Evolutionary conservation across 495 filamentous ascomycete genomes (phyloP).

Genomic region (Pyrenopolyporus hunteri): DNA sequence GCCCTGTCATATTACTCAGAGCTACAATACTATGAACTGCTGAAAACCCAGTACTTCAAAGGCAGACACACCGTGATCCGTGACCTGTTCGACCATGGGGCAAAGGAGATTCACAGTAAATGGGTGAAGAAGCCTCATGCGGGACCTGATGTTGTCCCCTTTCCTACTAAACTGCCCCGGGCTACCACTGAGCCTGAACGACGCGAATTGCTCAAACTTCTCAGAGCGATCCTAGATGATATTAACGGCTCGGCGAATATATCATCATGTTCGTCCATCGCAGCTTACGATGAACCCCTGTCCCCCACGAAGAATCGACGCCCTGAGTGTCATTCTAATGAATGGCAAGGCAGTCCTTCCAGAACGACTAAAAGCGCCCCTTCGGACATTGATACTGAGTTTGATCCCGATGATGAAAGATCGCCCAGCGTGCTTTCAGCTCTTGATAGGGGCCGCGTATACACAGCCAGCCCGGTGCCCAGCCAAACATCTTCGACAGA

Average conservation of each 20-base stretch:
- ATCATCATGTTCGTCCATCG: constrained; percentile 15
- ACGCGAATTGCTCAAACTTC: constrained; percentile 13
- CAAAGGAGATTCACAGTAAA: constrained; percentile 35
- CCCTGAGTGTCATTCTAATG: constrained; percentile 23
- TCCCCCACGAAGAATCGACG: constrained; percentile 16
- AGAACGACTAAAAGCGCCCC: constrained; percentile 22
- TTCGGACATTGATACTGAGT: constrained; percentile 29
- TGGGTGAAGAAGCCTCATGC: constrained; percentile 40
- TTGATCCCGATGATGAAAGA: constrained; percentile 34
- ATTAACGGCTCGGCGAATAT: constrained; percentile 7
- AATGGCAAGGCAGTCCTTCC: constrained; percentile 18
- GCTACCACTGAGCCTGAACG: constrained; percentile 37
- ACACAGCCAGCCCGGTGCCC: constrained; percentile 21
- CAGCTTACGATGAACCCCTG: constrained; percentile 16
- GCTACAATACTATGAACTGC: constrained; percentile 29
- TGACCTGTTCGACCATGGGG: constrained; percentile 28
- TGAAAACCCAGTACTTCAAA: constrained; percentile 31
- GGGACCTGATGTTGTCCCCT: constrained; percentile 23
- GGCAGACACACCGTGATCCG: constrained; percentile 25
- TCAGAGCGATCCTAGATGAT: constrained; percentile 33
- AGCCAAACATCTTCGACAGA: constrained; percentile 12
- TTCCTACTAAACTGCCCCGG: constrained; percentile 24
- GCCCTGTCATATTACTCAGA: constrained; percentile 32
- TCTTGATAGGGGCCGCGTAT: constrained; percentile 38
- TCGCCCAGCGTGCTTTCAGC: constrained; percentile 35